Conservation (phyloP, 306 rosid genomes). For the Cicer bijugum region DNA sequence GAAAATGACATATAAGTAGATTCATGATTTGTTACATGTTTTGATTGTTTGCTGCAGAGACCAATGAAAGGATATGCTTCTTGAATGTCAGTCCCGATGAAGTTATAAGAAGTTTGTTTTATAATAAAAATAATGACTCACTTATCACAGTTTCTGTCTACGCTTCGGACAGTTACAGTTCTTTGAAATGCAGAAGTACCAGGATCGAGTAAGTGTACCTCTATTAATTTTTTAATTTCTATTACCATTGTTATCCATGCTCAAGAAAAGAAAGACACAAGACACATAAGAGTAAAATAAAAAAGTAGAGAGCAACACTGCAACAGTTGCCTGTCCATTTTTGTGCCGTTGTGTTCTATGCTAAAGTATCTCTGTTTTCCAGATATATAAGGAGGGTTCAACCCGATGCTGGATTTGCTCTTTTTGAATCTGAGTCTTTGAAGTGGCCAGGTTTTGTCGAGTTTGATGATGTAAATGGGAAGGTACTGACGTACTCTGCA, state of each 20-base stretch:
- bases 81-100: conserved; percentile 93
- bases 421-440: conserved; percentile 91
- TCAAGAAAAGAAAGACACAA: conserved; percentile 17
- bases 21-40: conserved; percentile 12
- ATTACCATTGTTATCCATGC: not conserved
- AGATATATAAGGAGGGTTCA: conserved; percentile 89
- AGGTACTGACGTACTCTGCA: conserved; percentile 93
- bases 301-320: not conserved
- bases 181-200: conserved; percentile 94
- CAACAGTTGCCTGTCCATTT: conserved; percentile 24
- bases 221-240: conserved; percentile 7
- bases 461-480: conserved; percentile 98
- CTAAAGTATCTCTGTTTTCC: conserved; percentile 45
- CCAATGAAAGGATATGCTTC: conserved; percentile 92
- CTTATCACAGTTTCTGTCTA: conserved; percentile 97
- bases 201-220: conserved; percentile 74
- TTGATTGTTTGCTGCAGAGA: conserved; percentile 65
- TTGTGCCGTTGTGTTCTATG: conserved; percentile 39
- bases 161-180: conserved; percentile 96
- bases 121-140: conserved; percentile 92
- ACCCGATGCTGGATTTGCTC: conserved; percentile 95
- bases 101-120: conserved; percentile 89
- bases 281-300: not conserved
- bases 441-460: conserved; percentile 99
- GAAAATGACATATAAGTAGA: conserved; percentile 33